Conservation (phyloP, 345 rosid genomes). For the Geranium rotundifolium region DNA sequence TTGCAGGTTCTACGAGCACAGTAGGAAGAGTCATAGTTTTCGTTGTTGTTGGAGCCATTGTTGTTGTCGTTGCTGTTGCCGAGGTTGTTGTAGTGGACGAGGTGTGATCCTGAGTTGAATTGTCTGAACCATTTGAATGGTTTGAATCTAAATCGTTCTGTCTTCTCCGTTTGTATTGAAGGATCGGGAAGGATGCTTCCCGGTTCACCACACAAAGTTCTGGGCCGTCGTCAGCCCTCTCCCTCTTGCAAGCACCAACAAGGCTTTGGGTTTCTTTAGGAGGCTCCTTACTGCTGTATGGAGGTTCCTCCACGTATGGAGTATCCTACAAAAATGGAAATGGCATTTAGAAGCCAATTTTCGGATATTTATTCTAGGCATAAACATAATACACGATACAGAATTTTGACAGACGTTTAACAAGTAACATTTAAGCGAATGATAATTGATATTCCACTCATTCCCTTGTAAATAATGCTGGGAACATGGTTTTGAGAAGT, state of each 20-base stretch:
- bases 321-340: slow-evolving; percentile 24
- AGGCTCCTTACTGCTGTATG: slow-evolving; percentile 17
- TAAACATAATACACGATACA: neutral
- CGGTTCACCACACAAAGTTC: slow-evolving; percentile 36
- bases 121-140: slow-evolving; percentile 36
- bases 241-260: slow-evolving; percentile 36
- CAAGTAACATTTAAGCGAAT: too few species aligned
- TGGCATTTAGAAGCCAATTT: slow-evolving; percentile 8
- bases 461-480: too few species aligned
- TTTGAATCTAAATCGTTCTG: slow-evolving; percentile 34
- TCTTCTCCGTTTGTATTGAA: slow-evolving; percentile 67
- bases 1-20: slow-evolving; percentile 13
- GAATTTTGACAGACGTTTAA: too few species aligned
- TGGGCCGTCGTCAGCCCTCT: slow-evolving; percentile 34
- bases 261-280: slow-evolving; percentile 21
- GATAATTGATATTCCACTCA: too few species aligned
- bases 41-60: slow-evolving; percentile 26
- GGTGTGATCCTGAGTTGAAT: slow-evolving; percentile 53
- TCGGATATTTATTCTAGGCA: neutral
- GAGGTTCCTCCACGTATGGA: slow-evolving; percentile 11
- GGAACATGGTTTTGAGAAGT: too few species aligned
- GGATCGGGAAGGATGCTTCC: slow-evolving; percentile 51
- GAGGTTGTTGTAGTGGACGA: slow-evolving; percentile 62
- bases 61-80: slow-evolving; percentile 22
- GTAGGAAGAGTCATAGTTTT: slow-evolving; percentile 34